These are phyloP conservation scores for Auricularia sp. DNA, from an alignment of 768 basidiomycete genomes.

Conservation along the genomic window DNA sequence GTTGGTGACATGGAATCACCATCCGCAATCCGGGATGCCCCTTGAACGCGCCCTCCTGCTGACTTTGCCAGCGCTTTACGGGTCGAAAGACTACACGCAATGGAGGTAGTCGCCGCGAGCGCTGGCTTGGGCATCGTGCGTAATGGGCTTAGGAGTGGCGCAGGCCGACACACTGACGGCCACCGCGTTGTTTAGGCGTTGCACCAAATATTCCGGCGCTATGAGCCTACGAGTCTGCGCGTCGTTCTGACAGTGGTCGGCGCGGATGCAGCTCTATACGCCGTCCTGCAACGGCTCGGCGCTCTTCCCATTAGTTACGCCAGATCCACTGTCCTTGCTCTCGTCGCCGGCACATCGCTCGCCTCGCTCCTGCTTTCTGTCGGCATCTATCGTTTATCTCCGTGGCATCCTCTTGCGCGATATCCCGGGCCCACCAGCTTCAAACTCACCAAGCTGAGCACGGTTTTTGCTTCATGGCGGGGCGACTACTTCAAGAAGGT, in stretches of 20 bases:
- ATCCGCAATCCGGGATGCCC: too few species aligned
- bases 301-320: neutral
- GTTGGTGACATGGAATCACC: too few species aligned
- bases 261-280: neutral
- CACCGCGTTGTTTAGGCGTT: neutral
- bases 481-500: slow-evolving; percentile 42
- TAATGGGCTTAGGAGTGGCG: too few species aligned
- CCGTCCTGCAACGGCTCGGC: neutral
- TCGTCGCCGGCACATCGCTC: neutral
- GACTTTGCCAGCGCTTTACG: too few species aligned
- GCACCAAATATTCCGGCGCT: neutral
- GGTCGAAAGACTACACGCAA: too few species aligned
- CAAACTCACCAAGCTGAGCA: slow-evolving; percentile 25
- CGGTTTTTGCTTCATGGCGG: slow-evolving; percentile 23
- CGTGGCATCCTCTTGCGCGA: slow-evolving; percentile 28
- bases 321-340: neutral
- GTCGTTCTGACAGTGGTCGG: neutral
- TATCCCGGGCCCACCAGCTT: slow-evolving; percentile 27
- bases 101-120: too few species aligned
- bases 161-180: too few species aligned
- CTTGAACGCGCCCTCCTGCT: too few species aligned
- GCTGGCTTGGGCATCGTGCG: too few species aligned
- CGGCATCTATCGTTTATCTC: slow-evolving; percentile 27
- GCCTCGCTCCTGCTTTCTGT: slow-evolving; percentile 18
- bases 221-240: neutral